phyloP scores from a whole-genome alignment of 345 rosid species.

The Jatropha curcas region DNA sequence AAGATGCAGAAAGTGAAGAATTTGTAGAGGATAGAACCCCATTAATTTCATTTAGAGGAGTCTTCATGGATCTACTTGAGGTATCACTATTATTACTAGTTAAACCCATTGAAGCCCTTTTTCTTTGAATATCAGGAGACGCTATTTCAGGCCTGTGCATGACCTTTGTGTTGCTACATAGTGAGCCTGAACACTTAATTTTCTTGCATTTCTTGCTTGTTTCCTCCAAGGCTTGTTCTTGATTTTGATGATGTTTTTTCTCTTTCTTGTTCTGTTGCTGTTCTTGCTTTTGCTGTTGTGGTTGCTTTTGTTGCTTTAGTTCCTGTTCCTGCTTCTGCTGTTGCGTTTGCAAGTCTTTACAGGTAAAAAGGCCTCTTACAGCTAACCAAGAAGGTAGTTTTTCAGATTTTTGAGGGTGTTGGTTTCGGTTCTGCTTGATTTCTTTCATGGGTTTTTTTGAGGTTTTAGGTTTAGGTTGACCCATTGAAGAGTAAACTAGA shows the following conservation, averaged over 20 bases:
- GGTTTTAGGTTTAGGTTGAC: constrained; percentile 38
- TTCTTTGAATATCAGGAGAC: constrained; percentile 49
- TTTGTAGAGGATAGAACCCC: constrained; percentile 39
- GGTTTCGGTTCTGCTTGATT: constrained; percentile 36
- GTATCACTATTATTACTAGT: constrained; percentile 12
- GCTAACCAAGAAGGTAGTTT: constrained; percentile 54
- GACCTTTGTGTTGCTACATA: constrained; percentile 74
- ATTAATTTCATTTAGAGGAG: constrained; percentile 45
- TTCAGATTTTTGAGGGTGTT: constrained; percentile 31
- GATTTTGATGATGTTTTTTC: constrained; percentile 1
- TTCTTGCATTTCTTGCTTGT: constrained; percentile 61
- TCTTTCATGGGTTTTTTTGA: constrained; percentile 36
- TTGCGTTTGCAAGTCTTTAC: constrained; percentile 40
- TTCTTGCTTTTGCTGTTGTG: not conserved
- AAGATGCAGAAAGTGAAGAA: constrained; percentile 46
- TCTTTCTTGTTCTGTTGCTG: not conserved
- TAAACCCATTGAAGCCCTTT: constrained; percentile 35
- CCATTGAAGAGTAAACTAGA: constrained; percentile 38
- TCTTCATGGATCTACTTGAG: constrained; percentile 59
- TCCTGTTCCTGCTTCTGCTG: constrained; percentile 25
- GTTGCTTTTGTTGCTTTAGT: constrained; percentile 3
- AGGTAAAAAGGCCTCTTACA: constrained; percentile 53
- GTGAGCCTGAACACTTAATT: constrained; percentile 71
- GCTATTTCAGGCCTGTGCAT: constrained; percentile 48
- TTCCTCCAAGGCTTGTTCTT: not conserved